Conservation (phyloP, 345 rosid species). For the Eucalyptus paniculata region DNA sequence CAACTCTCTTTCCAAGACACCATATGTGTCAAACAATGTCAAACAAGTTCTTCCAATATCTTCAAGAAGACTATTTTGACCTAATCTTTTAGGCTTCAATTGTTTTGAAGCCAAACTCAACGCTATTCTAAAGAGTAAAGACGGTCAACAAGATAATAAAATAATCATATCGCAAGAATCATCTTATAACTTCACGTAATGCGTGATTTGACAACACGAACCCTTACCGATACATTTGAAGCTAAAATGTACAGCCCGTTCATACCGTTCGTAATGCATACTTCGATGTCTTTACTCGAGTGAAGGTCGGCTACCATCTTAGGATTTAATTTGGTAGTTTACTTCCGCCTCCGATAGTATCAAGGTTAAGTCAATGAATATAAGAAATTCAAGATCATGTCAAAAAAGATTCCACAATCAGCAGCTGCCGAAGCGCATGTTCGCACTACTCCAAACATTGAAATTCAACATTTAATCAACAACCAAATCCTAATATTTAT, state of each 20-base stretch:
- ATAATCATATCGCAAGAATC: neutral
- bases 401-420: rapidly evolving
- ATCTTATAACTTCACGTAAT: rapidly evolving
- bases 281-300: neutral
- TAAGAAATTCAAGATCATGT: neutral
- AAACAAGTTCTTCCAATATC: neutral
- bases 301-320: neutral
- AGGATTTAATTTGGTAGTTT: neutral
- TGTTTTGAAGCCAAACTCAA: neutral
- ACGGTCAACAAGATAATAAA: neutral
- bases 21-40: neutral
- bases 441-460: neutral
- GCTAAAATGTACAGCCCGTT: neutral
- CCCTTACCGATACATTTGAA: neutral
- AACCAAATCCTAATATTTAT: neutral
- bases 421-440: neutral
- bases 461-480: neutral
- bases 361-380: neutral
- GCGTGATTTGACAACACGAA: neutral
- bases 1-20: neutral
- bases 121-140: no score
- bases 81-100: neutral
- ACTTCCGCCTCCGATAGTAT: no score
- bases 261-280: rapidly evolving
- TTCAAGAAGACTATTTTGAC: neutral